A percentile compares a stretch with the other conserved stretches of the same genome.
These are phyloP conservation scores for Fusarium sp. DNA, from an alignment of 2,329 filamentous ascomycete genomes.

Conservation along the genomic window DNA sequence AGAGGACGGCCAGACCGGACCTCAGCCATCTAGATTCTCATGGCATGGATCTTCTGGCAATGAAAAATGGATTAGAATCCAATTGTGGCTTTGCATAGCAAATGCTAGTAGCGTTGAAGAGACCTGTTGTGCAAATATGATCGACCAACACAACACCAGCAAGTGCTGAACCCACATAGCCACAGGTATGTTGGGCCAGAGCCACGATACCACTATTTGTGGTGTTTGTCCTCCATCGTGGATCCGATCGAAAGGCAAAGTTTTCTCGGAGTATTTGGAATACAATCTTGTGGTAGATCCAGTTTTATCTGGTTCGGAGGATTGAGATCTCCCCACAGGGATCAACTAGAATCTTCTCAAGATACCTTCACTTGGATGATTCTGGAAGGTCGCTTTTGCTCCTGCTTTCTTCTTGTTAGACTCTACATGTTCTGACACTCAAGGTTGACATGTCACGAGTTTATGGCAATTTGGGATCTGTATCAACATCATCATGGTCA, in stretches of 20 bases:
- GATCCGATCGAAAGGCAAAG: not conserved
- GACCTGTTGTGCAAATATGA: not conserved
- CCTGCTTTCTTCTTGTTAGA: not conserved
- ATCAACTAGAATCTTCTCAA: conserved; percentile 1
- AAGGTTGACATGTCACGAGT: not conserved
- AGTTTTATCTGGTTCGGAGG: conserved; percentile 15
- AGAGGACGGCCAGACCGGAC: conserved; percentile 19
- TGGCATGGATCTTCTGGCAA: not conserved
- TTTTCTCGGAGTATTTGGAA: conserved; percentile 24
- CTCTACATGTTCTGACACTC: not conserved
- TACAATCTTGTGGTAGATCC: conserved; percentile 5
- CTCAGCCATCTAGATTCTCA: conserved; percentile 17
- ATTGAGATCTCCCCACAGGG: conserved; percentile 1
- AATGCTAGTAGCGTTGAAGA: not conserved
- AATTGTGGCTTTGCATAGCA: not conserved
- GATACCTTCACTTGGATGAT: not conserved
- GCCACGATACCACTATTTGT: not conserved
- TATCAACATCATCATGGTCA: not conserved
- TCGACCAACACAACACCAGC: conserved; percentile 6
- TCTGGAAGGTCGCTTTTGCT: not conserved
- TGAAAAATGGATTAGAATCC: not conserved
- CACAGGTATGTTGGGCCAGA: not conserved
- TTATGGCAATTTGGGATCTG: not conserved
- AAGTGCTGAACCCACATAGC: conserved; percentile 12
- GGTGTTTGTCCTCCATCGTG: not conserved